phyloP scores from a whole-genome alignment of 305 asterid genomes.

The Fraxinus ornus region DNA sequence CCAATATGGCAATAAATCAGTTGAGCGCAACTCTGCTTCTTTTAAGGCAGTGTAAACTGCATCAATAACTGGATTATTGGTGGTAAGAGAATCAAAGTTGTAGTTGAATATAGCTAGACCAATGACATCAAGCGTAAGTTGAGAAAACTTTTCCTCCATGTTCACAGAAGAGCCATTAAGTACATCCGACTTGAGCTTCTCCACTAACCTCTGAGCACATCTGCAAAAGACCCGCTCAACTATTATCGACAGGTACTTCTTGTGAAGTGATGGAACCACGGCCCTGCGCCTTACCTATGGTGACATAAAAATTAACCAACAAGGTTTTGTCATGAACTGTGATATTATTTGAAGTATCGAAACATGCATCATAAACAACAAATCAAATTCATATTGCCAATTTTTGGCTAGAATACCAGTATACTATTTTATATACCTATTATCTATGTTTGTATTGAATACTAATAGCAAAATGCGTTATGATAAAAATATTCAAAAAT shows the following conservation, averaged over 20 bases:
- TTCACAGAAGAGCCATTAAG: conserved; percentile 66
- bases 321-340: conserved; percentile 1
- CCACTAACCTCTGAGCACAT: conserved; percentile 86
- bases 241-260: conserved; percentile 90
- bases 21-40: conserved; percentile 87
- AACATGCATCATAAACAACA: not conserved
- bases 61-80: conserved; percentile 85
- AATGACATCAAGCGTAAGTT: conserved; percentile 90
- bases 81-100: conserved; percentile 74
- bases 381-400: not conserved
- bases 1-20: conserved; percentile 92
- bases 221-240: conserved; percentile 93
- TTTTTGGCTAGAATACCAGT: not conserved
- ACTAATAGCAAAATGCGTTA: not conserved
- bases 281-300: conserved; percentile 90
- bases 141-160: conserved; percentile 89
- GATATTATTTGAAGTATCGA: not conserved
- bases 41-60: conserved; percentile 89
- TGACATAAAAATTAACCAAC: not conserved
- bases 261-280: conserved; percentile 99
- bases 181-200: conserved; percentile 57
- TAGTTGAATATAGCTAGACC: conserved; percentile 85
- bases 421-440: not conserved
- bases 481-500: not conserved
- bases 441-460: not conserved